A percentile compares a stretch with the other conserved stretches of the same genome.
Conservation (phyloP, 1,284 basidiomycete species). For the Phlebopus sp. region DNA sequence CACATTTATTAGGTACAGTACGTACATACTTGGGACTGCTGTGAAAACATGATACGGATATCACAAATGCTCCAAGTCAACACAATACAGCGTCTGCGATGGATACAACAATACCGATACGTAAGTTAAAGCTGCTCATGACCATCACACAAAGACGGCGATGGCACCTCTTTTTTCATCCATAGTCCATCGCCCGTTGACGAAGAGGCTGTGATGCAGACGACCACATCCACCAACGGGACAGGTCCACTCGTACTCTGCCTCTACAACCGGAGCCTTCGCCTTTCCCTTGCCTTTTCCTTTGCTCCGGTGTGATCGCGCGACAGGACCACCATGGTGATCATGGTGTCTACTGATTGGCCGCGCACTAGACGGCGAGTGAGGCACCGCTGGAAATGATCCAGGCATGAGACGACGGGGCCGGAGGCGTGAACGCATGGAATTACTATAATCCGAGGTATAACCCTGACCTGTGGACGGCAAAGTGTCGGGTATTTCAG, state of each 20-base stretch:
- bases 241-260: constrained; percentile 56
- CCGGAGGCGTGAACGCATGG: constrained; percentile 56
- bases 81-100: too few relatives aligned
- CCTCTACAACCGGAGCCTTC: constrained; percentile 41
- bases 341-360: neutral
- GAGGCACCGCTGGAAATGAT: constrained; percentile 13
- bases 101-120: constrained; percentile 12
- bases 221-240: constrained; percentile 56
- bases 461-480: constrained; percentile 26
- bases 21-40: too few relatives aligned
- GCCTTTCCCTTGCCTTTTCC: constrained; percentile 38
- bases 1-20: too few relatives aligned
- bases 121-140: constrained; percentile 8
- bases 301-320: constrained; percentile 20
- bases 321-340: constrained; percentile 3
- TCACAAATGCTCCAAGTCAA: too few relatives aligned
- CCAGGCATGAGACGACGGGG: constrained; percentile 32
- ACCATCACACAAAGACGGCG: constrained; percentile 43
- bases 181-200: constrained; percentile 52
- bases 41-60: too few relatives aligned
- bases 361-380: neutral
- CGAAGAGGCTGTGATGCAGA: constrained; percentile 53
- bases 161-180: constrained; percentile 44
- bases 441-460: constrained; percentile 29
- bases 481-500: constrained; percentile 1